Evolutionary conservation across 2,329 filamentous ascomycete genomes (phyloP), one percentile per base, ranked within the genome.

Genomic region (Ramularia collo-cygni): DNA sequence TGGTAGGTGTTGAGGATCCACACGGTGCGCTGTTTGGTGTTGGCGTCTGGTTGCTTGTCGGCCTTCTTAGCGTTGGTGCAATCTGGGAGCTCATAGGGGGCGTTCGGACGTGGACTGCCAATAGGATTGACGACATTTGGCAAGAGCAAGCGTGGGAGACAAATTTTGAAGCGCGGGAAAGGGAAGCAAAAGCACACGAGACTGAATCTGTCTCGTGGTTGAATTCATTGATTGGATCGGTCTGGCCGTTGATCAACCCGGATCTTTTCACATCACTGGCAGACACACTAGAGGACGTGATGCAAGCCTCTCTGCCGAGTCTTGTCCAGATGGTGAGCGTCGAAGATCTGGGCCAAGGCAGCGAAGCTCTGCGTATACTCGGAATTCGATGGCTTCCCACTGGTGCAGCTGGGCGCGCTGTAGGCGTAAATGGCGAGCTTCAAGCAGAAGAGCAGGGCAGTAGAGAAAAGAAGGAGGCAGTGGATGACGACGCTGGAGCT

Each of bases 161-260:
- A 2, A 74, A 76, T 35, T 62, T 78, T 29, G 64, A 72, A 24
- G 65, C 72, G 38, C 74, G 76, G 36, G 64, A 73, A 44, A 64
- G 70, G 27, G 52, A 66, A 29, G 59, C 60, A 12, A 66, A 70
- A 35, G 58, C 57, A 18, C 52, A 68, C 47, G 67, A 76, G 1
- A 77, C 82, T 4, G 82, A 83, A 51, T 82, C 81, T 0, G 75
- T 77, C 1, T 71, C 77, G 37, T 87, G 83, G 83, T 69, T 87
- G 38, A 87, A 87, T 55, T 80, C 76, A 4, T 59, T 86, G 1
- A 56, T 87, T 6, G 67, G 73, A 3, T 75, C 81, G 1, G 71
- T 86, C 4, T 87, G 83, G 83, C 81, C 81, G 0, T 68, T 88
- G 19, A 72, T 87, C 54, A 87, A 87, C 54, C 83, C 83, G 0